A percentile compares a stretch with the other conserved stretches of the same genome.
These are phyloP conservation scores for Solanum aculeatissimum DNA, from an alignment of 305 asterid species.

Conservation along the genomic window DNA sequence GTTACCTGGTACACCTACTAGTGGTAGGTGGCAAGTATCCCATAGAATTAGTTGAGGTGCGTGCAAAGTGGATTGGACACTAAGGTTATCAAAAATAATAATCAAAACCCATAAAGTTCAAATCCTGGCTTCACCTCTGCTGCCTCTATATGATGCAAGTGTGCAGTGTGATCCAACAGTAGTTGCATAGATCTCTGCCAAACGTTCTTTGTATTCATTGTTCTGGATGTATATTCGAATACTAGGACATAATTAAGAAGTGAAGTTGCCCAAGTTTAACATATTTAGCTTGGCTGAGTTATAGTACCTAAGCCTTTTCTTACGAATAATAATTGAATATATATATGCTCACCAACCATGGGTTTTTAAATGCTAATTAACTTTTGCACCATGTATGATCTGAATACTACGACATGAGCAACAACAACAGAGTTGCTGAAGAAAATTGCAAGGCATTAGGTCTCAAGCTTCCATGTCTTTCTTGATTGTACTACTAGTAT, in stretches of 20 bases:
- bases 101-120: background rate
- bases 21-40: background rate
- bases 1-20: background rate
- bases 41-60: background rate
- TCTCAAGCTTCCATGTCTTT: background rate
- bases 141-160: background rate
- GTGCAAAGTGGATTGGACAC: background rate
- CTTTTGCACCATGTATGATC: background rate
- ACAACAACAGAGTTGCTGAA: background rate
- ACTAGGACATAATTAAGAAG: background rate
- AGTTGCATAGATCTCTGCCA: background rate
- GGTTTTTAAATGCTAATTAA: background rate
- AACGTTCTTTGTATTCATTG: background rate
- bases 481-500: background rate
- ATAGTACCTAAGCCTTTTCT: background rate
- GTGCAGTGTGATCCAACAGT: background rate
- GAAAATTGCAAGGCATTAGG: background rate
- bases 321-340: background rate
- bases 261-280: background rate
- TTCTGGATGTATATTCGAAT: background rate
- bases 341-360: background rate
- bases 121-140: background rate
- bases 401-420: background rate
- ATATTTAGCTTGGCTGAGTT: background rate
- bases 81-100: background rate